Conservation (phyloP, 2,329 filamentous ascomycete genomes). For the Albifimbria verrucaria region DNA sequence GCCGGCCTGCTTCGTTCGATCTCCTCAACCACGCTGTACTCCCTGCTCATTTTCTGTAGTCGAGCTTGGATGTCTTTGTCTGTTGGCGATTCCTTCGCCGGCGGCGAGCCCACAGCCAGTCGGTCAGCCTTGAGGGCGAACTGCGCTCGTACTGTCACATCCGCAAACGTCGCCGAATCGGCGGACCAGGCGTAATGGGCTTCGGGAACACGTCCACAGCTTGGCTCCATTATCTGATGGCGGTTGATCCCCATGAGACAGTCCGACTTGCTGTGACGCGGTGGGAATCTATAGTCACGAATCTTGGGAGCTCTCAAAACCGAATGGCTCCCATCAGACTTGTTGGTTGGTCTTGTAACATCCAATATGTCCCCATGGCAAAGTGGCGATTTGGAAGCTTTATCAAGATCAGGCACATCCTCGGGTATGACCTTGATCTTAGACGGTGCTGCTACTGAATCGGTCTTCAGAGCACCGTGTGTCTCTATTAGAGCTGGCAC, state of each 20-base stretch:
- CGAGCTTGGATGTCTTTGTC: neutral
- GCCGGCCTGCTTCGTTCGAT: slow-evolving; percentile 9
- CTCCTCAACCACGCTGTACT: slow-evolving; percentile 14
- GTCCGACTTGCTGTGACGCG: neutral
- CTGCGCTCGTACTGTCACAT: slow-evolving; percentile 11
- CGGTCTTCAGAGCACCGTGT: too few species aligned
- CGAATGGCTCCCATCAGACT: too few species aligned
- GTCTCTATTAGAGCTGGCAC: too few species aligned
- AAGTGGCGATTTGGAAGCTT: too few species aligned
- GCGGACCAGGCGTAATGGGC: slow-evolving; percentile 20
- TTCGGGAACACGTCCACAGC: neutral
- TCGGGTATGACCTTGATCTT: too few species aligned
- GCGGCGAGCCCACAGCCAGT: slow-evolving; percentile 4
- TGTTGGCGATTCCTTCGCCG: neutral
- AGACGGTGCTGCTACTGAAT: too few species aligned
- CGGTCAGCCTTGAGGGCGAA: slow-evolving; percentile 18
- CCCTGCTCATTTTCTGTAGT: slow-evolving; percentile 7
- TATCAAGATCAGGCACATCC: too few species aligned
- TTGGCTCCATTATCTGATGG: neutral
- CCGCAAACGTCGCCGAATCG: slow-evolving; percentile 17
- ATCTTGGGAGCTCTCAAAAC: too few species aligned
- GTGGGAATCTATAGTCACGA: neutral
- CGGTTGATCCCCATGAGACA: neutral
- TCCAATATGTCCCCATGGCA: too few species aligned
- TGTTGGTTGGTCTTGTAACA: too few species aligned